These are phyloP conservation scores for Ogataea salicorniae DNA, from an alignment of 805 yeast genomes.

Conservation along the genomic window DNA sequence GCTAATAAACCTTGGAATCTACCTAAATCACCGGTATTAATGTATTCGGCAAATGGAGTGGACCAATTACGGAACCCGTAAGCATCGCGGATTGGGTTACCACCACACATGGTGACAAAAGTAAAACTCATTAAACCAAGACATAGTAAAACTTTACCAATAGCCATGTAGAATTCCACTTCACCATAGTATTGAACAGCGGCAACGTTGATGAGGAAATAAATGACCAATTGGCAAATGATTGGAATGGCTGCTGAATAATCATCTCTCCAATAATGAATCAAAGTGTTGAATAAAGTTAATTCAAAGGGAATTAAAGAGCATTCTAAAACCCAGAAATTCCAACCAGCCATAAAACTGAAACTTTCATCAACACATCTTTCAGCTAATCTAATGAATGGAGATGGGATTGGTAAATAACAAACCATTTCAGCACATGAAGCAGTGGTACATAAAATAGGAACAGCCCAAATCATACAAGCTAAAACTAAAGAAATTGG, in stretches of 20 bases:
- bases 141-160: slow-evolving; percentile 39
- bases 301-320: slow-evolving; percentile 47
- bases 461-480: slow-evolving; percentile 37
- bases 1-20: slow-evolving; percentile 42
- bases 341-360: slow-evolving; percentile 45
- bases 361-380: slow-evolving; percentile 42
- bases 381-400: slow-evolving; percentile 42
- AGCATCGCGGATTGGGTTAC: slow-evolving; percentile 41
- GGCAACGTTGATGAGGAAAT: slow-evolving; percentile 37
- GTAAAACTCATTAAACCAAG: slow-evolving; percentile 40
- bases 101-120: slow-evolving; percentile 47
- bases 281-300: slow-evolving; percentile 40
- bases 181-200: slow-evolving; percentile 45
- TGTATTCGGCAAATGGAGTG: slow-evolving; percentile 31
- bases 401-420: slow-evolving; percentile 43
- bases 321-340: slow-evolving; percentile 44
- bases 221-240: slow-evolving; percentile 36
- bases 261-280: slow-evolving; percentile 45
- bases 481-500: slow-evolving; percentile 38
- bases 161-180: slow-evolving; percentile 41
- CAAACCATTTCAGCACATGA: slow-evolving; percentile 44
- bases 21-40: slow-evolving; percentile 39
- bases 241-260: slow-evolving; percentile 43
- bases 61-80: slow-evolving; percentile 32
- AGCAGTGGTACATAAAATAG: slow-evolving; percentile 37